phyloP scores from a whole-genome alignment of 345 rosid genomes.

The Salix viminalis region DNA sequence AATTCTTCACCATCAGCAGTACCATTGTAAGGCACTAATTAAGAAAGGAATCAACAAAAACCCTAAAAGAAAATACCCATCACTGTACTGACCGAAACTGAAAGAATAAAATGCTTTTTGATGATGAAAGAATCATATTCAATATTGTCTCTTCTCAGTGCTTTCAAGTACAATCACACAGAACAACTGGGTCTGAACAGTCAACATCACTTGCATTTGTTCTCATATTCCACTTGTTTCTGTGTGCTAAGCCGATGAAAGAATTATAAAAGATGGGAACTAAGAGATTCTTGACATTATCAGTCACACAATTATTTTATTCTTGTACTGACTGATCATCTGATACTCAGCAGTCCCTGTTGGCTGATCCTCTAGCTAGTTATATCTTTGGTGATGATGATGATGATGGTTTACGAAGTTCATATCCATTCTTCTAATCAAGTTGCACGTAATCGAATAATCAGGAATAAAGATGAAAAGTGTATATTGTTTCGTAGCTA shows the following conservation, averaged over 20 bases:
- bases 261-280: not conserved
- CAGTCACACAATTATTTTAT: not conserved
- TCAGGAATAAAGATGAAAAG: not conserved
- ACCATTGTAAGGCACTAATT: too few relatives aligned
- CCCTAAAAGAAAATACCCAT: not conserved
- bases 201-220: not conserved
- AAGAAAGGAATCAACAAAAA: not conserved
- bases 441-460: not conserved
- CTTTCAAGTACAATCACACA: not conserved
- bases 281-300: not conserved
- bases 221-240: not conserved
- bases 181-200: not conserved
- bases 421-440: not conserved
- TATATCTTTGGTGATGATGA: not conserved
- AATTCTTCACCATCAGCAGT: too few relatives aligned
- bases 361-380: not conserved
- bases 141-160: not conserved
- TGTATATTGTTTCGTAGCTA: too few relatives aligned
- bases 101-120: not conserved
- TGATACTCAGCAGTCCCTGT: not conserved
- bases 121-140: constrained; percentile 9
- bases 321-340: not conserved
- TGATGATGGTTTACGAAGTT: not conserved
- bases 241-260: not conserved
- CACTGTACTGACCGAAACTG: not conserved